Percentiles rank a stretch among this genome's conserved stretches.
phyloP scores from a whole-genome alignment of 495 filamentous ascomycete genomes.

The Amorphotheca resinae region DNA sequence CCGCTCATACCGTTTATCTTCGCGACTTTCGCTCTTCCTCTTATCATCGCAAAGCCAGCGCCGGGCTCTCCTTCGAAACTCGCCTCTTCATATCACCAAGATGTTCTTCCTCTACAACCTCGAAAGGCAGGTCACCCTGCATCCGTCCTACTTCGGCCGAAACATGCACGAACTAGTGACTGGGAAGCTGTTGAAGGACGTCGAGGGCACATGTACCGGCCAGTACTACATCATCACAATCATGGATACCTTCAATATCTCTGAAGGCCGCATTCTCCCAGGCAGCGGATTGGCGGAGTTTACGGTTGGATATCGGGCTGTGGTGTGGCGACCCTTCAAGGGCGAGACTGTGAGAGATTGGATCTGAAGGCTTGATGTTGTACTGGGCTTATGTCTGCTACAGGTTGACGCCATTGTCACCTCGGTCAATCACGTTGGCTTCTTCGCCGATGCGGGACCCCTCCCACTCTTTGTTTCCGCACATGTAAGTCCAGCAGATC shows the following conservation, averaged over 20 bases:
- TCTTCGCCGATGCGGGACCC: slow-evolving; percentile 85
- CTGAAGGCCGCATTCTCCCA: slow-evolving; percentile 81
- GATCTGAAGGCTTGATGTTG: not conserved
- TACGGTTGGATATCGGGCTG: slow-evolving; percentile 84
- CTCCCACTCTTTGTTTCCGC: slow-evolving; percentile 79
- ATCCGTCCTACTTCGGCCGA: slow-evolving; percentile 90
- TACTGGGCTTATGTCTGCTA: slow-evolving; percentile 7
- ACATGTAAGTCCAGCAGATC: slow-evolving; percentile 44
- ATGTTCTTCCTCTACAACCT: slow-evolving; percentile 99
- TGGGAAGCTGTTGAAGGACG: slow-evolving; percentile 73
- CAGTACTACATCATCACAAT: slow-evolving; percentile 93
- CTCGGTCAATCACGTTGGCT: slow-evolving; percentile 80
- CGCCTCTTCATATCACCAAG: slow-evolving; percentile 11
- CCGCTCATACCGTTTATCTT: not conserved
- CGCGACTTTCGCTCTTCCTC: not conserved
- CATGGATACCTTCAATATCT: slow-evolving; percentile 86
- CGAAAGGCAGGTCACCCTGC: slow-evolving; percentile 81
- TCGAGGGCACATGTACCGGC: slow-evolving; percentile 86
- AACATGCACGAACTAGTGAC: slow-evolving; percentile 83
- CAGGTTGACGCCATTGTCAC: slow-evolving; percentile 87
- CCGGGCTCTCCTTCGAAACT: not conserved
- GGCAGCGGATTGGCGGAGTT: slow-evolving; percentile 85
- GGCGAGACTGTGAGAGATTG: slow-evolving; percentile 74
- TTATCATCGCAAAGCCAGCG: not conserved
- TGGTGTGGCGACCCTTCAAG: slow-evolving; percentile 95